Evolutionary conservation across 208 protist species (phyloP).

Genomic region (Acanthamoeba lugdunensis): DNA sequence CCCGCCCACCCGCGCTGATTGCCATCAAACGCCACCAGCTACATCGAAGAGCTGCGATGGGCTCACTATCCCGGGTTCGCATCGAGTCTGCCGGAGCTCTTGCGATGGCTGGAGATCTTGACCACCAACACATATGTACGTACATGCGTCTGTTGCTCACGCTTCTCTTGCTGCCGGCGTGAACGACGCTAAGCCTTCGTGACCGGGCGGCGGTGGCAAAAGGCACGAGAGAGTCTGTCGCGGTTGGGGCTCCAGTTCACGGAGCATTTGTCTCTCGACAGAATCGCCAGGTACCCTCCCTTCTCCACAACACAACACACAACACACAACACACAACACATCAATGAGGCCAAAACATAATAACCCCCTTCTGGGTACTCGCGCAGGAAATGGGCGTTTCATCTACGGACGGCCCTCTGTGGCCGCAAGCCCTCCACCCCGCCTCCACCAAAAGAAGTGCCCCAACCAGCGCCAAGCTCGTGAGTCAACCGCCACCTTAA

Average conservation of each 20-base stretch:
- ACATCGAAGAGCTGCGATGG: background rate
- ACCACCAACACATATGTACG: background rate
- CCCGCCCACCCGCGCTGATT: too few relatives aligned
- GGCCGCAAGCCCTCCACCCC: background rate
- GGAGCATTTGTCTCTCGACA: background rate
- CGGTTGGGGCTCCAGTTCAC: background rate
- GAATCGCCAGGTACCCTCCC: background rate
- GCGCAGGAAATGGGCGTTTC: background rate
- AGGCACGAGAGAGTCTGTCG: background rate
- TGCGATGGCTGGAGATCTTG: background rate
- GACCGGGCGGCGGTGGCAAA: background rate
- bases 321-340: background rate
- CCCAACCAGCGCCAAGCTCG: too few relatives aligned
- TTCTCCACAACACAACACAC: too few relatives aligned
- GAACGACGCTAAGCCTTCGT: background rate
- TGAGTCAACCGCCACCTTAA: too few relatives aligned
- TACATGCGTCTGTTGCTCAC: background rate
- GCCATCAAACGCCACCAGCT: background rate
- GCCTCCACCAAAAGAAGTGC: too few relatives aligned
- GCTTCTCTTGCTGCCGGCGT: too few relatives aligned
- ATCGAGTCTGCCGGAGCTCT: background rate
- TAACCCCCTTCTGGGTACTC: background rate
- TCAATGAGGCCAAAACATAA: background rate
- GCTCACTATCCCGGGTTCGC: background rate
- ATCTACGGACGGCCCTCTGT: background rate